Conservation (phyloP, 148 eudicot genomes). For the Silene latifolia region DNA sequence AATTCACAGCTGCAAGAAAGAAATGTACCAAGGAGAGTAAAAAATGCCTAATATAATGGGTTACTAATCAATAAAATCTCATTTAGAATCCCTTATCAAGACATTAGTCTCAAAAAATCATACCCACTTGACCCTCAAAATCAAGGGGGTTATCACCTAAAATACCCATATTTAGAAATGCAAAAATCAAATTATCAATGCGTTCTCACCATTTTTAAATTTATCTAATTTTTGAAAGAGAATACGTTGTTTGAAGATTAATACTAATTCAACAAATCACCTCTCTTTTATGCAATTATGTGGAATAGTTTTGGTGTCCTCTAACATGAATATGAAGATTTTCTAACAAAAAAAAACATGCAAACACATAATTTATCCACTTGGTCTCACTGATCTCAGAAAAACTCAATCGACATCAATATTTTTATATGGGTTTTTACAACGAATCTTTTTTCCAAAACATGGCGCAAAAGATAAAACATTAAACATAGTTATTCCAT, state of each 20-base stretch:
- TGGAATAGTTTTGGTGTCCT: slow-evolving; percentile 33
- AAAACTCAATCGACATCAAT: slow-evolving; percentile 50
- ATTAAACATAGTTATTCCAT: slow-evolving; percentile 42
- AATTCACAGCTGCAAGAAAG: neutral
- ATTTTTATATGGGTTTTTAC: slow-evolving; percentile 50
- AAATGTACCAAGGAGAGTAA: slow-evolving; percentile 20
- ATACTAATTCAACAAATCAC: neutral
- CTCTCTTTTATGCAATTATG: neutral
- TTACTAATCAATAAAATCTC: slow-evolving; percentile 13
- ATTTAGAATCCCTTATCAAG: neutral
- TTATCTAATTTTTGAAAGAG: neutral
- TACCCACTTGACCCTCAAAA: slow-evolving; percentile 23
- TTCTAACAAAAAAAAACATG: slow-evolving; percentile 34
- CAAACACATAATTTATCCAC: slow-evolving; percentile 36
- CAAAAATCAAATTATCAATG: slow-evolving; percentile 12
- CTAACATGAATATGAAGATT: slow-evolving; percentile 40
- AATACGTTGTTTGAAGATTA: no score
- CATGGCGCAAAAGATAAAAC: slow-evolving; percentile 38
- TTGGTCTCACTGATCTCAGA: slow-evolving; percentile 40
- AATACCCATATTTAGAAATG: neutral
- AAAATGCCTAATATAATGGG: slow-evolving; percentile 39
- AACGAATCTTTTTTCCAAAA: slow-evolving; percentile 64
- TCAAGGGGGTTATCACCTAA: slow-evolving; percentile 15
- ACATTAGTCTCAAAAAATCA: neutral
- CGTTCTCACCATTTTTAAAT: slow-evolving; percentile 14